A percentile compares a stretch with the other conserved stretches of the same genome.
These are phyloP conservation scores for Penicillium capsulatum DNA, from an alignment of 2,329 filamentous ascomycete species.

Conservation along the genomic window DNA sequence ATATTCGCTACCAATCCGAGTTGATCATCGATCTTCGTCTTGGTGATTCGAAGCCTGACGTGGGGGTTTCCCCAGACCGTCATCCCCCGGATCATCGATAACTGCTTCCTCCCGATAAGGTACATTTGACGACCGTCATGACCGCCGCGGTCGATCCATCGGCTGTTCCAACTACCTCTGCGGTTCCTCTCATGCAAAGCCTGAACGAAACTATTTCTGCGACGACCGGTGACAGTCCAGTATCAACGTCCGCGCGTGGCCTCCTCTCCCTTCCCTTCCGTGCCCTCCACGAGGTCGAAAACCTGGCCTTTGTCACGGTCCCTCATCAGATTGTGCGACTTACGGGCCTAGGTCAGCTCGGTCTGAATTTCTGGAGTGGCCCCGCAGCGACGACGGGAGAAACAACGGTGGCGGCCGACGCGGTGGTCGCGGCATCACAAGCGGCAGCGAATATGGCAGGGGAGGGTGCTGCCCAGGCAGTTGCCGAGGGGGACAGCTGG, in stretches of 20 bases:
- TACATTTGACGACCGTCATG: slow-evolving; percentile 19
- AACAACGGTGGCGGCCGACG: slow-evolving; percentile 32
- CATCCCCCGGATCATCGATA: slow-evolving; percentile 19
- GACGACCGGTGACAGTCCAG: slow-evolving; percentile 17
- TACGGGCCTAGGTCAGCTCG: slow-evolving; percentile 27
- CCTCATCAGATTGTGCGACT: slow-evolving; percentile 32
- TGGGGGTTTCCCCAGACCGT: slow-evolving; percentile 16
- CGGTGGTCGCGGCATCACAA: slow-evolving; percentile 40
- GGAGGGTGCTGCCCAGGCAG: slow-evolving; percentile 32
- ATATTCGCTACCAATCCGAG: no score
- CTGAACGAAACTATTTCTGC: slow-evolving; percentile 21
- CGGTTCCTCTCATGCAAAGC: slow-evolving; percentile 18
- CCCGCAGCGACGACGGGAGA: slow-evolving; percentile 12
- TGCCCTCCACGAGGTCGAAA: slow-evolving; percentile 35
- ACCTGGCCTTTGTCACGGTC: slow-evolving; percentile 33
- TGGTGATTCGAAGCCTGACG: slow-evolving; percentile 2
- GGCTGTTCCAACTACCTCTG: slow-evolving; percentile 19
- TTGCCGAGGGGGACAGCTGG: slow-evolving; percentile 32
- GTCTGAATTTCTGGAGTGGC: slow-evolving; percentile 22
- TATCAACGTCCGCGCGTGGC: slow-evolving; percentile 29
- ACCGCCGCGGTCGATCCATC: slow-evolving; percentile 19
- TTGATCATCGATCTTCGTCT: background rate
- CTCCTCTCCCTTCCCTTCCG: slow-evolving; percentile 37
- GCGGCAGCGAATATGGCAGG: slow-evolving; percentile 33
- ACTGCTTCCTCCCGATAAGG: slow-evolving; percentile 11